phyloP scores from a whole-genome alignment of 345 rosid species.

The Hibiscus tridactylites region DNA sequence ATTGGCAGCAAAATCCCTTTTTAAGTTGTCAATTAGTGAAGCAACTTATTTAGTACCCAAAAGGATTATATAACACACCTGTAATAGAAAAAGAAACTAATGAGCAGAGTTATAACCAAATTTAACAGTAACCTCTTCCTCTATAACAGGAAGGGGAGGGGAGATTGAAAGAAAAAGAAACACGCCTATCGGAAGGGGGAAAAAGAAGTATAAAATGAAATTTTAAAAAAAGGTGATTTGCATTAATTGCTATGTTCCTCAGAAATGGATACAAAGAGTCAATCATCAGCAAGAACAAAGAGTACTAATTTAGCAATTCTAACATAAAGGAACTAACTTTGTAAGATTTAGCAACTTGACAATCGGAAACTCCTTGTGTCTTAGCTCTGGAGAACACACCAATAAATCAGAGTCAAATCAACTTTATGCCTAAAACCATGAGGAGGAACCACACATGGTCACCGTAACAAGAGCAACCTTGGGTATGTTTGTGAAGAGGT shows the following conservation, averaged over 20 bases:
- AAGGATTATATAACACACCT: background rate
- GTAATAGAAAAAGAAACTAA: background rate
- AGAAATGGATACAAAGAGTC: background rate
- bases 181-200: too few relatives aligned
- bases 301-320: background rate
- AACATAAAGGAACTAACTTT: background rate
- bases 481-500: background rate
- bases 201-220: background rate
- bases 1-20: constrained; percentile 5
- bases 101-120: background rate
- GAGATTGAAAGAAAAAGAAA: background rate
- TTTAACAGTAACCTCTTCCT: background rate
- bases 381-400: background rate
- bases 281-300: background rate
- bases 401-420: background rate
- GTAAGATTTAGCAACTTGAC: background rate
- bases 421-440: background rate
- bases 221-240: background rate
- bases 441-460: background rate
- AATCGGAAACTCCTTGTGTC: background rate
- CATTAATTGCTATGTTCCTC: background rate
- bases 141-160: background rate
- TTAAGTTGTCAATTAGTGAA: background rate
- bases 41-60: constrained; percentile 5
- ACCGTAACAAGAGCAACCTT: background rate